Base-by-base conservation (phyloP, 2,329 filamentous ascomycete genomes). In the Penicillium verrucosum region DNA sequence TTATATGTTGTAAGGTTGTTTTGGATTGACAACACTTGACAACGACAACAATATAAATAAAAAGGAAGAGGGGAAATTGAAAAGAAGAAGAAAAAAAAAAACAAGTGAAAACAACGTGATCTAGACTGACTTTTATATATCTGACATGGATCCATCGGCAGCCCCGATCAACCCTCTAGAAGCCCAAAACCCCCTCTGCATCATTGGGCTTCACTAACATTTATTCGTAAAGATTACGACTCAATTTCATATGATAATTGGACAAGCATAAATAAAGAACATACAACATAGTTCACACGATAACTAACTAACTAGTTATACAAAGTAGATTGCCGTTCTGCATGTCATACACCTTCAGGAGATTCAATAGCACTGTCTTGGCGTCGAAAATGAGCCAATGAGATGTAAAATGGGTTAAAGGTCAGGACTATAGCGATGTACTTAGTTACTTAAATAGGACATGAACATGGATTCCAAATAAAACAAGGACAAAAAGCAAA, bases 101-200 rank as follows among this genome's bases (percentile, higher is more conserved):
- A 18, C 18, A 7, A 16, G 6, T 16, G 9, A n/a, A 18, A 1
- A 11, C n/a, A 10, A 30, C n/a, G 32, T 49, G 42, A 32, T 47
- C 25, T 23, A n/a, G 12, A 34, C 37, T 43, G 29, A 18, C 10
- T 32, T 41, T 53, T 54, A 38, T 52, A 57, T 56, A 62, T 62
- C 51, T 56, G 54, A 64, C 54, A 56, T 58, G 50, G 54, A n/a
- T 49, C 36, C 38, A 60, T 54, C 45, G 56, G 51, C 51, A 36
- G 42, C 42, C 44, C 57, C 54, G 54, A 56, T 29, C 23, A 40
- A 37, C 48, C 51, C 51, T 45, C 45, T 55, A 45, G 25, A 29
- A 43, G 45, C 52, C 45, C 36, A 49, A 49, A 25, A 46, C 21
- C 29, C 51, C 51, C 25, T 18, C 40, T 41, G 7, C 37, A 16